These are phyloP conservation scores for Lenzites betulinus DNA, from an alignment of 768 basidiomycete species.

Conservation along the genomic window DNA sequence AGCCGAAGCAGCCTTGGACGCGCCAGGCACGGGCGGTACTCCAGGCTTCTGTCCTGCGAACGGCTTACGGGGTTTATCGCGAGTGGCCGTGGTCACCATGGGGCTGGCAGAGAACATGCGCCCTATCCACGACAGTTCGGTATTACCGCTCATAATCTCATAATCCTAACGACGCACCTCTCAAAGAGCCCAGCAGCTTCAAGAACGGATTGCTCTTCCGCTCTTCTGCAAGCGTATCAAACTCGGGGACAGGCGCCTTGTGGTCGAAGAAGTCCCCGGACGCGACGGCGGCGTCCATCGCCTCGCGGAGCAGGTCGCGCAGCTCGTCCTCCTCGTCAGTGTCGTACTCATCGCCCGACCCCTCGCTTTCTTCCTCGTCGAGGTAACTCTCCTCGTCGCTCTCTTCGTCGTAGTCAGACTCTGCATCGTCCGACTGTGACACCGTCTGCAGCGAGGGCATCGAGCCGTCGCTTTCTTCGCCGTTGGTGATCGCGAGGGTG, in stretches of 20 bases:
- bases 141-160: not conserved
- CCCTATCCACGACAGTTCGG: conserved; percentile 40
- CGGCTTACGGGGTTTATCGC: conserved; percentile 34
- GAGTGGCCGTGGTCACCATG: conserved; percentile 42
- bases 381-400: conserved; percentile 39
- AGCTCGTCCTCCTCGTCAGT: conserved; percentile 71
- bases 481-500: conserved; percentile 53
- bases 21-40: conserved; percentile 2
- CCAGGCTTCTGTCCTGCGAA: conserved; percentile 19
- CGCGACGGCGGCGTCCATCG: conserved; percentile 68
- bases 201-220: conserved; percentile 76
- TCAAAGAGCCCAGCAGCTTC: conserved; percentile 70
- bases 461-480: conserved; percentile 48
- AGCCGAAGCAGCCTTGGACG: conserved; percentile 3
- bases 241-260: conserved; percentile 38
- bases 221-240: conserved; percentile 46
- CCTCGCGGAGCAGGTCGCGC: conserved; percentile 62
- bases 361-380: conserved; percentile 35
- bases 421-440: conserved; percentile 58
- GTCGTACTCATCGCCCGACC: conserved; percentile 54
- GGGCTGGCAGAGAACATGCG: conserved; percentile 60
- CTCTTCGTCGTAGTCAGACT: conserved; percentile 41
- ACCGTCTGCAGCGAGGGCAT: conserved; percentile 72
- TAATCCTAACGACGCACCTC: conserved; percentile 49
- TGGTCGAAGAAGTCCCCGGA: conserved; percentile 60